Conservation (phyloP, 2,329 filamentous ascomycete species). For the Epichloe bromicola region DNA sequence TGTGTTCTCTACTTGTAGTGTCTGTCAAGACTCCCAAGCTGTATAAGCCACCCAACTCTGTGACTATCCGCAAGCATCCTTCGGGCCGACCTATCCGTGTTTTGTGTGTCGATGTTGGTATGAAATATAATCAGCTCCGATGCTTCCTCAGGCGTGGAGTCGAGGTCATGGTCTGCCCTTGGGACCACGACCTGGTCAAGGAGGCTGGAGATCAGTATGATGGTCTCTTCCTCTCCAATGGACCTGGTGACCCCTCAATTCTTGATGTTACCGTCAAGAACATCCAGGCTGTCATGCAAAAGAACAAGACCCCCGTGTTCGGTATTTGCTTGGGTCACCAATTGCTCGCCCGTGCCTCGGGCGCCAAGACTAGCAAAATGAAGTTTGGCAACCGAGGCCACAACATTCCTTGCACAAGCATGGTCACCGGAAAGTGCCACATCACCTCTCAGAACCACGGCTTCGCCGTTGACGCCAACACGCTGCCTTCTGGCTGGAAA, state of each 20-base stretch:
- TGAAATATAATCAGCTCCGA: slow-evolving; percentile 96
- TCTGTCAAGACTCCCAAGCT: slow-evolving; percentile 79
- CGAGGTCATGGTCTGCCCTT: slow-evolving; percentile 88
- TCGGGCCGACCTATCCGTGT: slow-evolving; percentile 80
- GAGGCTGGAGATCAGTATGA: slow-evolving; percentile 77
- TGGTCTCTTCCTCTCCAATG: slow-evolving; percentile 95
- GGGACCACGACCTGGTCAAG: slow-evolving; percentile 81
- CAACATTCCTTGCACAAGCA: slow-evolving; percentile 95
- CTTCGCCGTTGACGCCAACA: slow-evolving; percentile 75
- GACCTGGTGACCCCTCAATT: slow-evolving; percentile 85
- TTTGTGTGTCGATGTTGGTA: slow-evolving; percentile 86
- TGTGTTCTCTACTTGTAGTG: slow-evolving; percentile 41
- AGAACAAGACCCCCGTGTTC: slow-evolving; percentile 77
- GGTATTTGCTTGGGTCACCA: slow-evolving; percentile 97
- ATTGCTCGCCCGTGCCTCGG: slow-evolving; percentile 78
- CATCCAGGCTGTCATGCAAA: slow-evolving; percentile 61
- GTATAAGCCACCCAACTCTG: slow-evolving; percentile 61
- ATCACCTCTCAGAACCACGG: slow-evolving; percentile 99
- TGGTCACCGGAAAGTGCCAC: slow-evolving; percentile 92
- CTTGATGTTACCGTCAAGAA: slow-evolving; percentile 69
- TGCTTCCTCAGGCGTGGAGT: slow-evolving; percentile 86
- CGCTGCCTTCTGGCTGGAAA: slow-evolving; percentile 67
- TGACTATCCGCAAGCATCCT: slow-evolving; percentile 68
- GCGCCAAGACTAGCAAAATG: slow-evolving; percentile 86
- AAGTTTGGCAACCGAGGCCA: slow-evolving; percentile 99